Evolutionary conservation across 768 basidiomycete genomes (phyloP).

Genomic region (Pholiota conissans): DNA sequence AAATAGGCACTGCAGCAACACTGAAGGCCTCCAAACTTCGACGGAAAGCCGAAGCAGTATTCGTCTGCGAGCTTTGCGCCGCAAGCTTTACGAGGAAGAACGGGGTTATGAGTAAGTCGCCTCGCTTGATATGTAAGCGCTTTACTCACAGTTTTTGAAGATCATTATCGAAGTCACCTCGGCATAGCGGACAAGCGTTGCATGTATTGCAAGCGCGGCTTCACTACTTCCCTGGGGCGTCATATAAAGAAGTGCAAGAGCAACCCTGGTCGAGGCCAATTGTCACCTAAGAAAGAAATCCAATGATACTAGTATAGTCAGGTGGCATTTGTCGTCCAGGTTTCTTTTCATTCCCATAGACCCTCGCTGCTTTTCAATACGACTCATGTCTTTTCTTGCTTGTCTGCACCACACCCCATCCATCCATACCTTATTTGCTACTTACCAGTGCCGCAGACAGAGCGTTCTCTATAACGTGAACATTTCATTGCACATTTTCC

Average conservation of each 20-base stretch:
- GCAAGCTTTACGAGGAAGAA: slow-evolving; percentile 27
- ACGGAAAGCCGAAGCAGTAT: slow-evolving; percentile 21
- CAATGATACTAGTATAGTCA: not conserved
- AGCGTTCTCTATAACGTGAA: no score
- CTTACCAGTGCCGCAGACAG: no score
- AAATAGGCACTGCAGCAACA: slow-evolving; percentile 17
- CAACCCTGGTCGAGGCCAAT: slow-evolving; percentile 8
- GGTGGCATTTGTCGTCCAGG: not conserved
- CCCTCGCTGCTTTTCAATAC: not conserved
- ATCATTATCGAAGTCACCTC: slow-evolving; percentile 15
- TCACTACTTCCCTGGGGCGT: slow-evolving; percentile 14
- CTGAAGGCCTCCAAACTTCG: slow-evolving; percentile 17
- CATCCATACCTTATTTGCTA: not conserved
- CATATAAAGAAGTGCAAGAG: slow-evolving; percentile 17
- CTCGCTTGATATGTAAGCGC: not conserved
- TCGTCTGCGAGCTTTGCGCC: slow-evolving; percentile 21
- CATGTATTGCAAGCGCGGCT: slow-evolving; percentile 10
- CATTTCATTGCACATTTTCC: not conserved
- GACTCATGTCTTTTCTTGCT: not conserved
- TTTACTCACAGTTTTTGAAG: not conserved
- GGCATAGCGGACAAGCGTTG: slow-evolving; percentile 21
- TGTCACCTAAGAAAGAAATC: not conserved
- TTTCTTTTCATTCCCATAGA: not conserved
- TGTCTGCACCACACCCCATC: not conserved
- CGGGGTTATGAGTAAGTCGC: slow-evolving; percentile 25